Base-by-base conservation (phyloP, 2,329 filamentous ascomycete genomes). In the Mycosphaerella arachidis region DNA sequence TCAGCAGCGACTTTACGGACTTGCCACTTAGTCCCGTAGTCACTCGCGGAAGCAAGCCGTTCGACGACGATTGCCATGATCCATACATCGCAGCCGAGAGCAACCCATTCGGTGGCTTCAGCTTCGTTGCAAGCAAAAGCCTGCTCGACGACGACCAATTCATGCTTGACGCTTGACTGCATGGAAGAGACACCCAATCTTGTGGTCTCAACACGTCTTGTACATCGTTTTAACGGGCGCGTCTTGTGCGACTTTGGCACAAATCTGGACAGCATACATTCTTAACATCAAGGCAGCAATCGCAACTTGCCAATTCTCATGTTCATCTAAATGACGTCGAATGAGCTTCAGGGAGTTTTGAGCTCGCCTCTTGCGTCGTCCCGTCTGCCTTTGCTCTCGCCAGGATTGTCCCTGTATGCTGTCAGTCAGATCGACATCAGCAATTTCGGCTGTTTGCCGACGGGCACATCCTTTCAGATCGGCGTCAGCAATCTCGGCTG, bases 1-100 rank as follows among this genome's bases (percentile, higher is more conserved):
- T 99, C 76, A 85, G 90, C 0, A 80, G 82, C n/a, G 92, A 97
- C 72, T 99, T 99, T 73, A 99, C 93, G 0, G 86, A 89, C 57
- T 76, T 96, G 63, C 84, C 90, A 3, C 80, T 97, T 56, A 95
- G 90, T 72, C 91, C 92, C 6, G 81, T 89, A 1, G 72, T 86
- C 29, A 68, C 63, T 30, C 65, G 74, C 53, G 57, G 56, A 35
- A 56, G 63, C 54, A 63, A 67, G 58, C 48, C 55, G 5, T 68
- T 67, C 37, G 66, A 67, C 35, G 58, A 69, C 18, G 63, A 66
- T 57, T 55, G 62, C 54, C 62, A 59, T 29, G 61, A 64, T n/a
- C 31, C 51, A 18, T 59, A 61, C 55, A 40, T 53, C 13, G 62
- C 60, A 13, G 70, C 66, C 24, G 76, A 77, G 64, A 72, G 68